These are phyloP conservation scores for Cucurbita moschata DNA, from an alignment of 306 rosid genomes.

Conservation along the genomic window DNA sequence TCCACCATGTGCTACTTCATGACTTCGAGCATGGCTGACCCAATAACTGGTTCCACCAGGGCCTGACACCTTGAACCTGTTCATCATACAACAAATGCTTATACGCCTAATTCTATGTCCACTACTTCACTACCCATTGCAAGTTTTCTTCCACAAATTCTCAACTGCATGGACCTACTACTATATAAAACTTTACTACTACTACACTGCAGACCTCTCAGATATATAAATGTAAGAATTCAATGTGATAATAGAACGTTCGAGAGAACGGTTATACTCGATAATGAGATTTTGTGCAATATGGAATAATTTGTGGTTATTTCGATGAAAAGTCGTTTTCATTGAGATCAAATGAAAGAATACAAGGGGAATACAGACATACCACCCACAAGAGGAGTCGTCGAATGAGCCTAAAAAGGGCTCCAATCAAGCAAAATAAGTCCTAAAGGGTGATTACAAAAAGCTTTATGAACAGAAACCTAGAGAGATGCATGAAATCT, in stretches of 20 bases:
- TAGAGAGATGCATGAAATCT: not conserved
- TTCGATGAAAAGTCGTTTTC: not conserved
- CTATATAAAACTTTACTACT: not conserved
- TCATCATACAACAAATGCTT: conserved; percentile 18
- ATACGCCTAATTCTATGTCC: not conserved
- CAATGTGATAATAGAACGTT: not conserved
- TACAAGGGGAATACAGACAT: too few relatives aligned
- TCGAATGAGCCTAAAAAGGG: not conserved
- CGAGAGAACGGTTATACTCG: not conserved
- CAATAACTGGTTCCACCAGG: conserved; percentile 75
- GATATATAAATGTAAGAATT: not conserved
- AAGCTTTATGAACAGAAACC: not conserved
- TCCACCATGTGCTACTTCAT: conserved; percentile 32
- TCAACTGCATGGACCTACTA: not conserved
- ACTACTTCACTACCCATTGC: not conserved
- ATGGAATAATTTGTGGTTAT: not conserved
- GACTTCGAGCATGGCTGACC: conserved; percentile 33
- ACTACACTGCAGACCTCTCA: not conserved
- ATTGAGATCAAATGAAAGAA: not conserved
- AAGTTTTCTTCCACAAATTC: not conserved
- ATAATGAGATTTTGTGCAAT: not conserved
- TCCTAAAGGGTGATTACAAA: not conserved
- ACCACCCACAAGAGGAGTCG: not conserved
- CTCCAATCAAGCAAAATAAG: not conserved
- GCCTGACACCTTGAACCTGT: conserved; percentile 58